A percentile compares a stretch with the other conserved stretches of the same genome.
phyloP scores from a whole-genome alignment of 2,329 filamentous ascomycete species.

The Fusarium sarcochroum region DNA sequence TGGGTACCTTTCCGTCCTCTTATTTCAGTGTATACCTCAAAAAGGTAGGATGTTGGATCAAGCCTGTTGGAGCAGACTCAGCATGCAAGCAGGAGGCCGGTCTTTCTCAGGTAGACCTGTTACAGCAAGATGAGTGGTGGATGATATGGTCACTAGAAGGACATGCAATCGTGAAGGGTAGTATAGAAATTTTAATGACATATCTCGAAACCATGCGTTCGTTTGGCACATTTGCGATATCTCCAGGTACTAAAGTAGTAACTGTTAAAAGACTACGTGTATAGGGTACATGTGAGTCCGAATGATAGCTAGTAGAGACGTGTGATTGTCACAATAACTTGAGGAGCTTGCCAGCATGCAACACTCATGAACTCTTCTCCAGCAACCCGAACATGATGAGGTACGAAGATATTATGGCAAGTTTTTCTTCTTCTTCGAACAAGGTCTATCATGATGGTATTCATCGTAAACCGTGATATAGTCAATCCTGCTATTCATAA shows the following conservation, averaged over 20 bases:
- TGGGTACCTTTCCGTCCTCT: background rate
- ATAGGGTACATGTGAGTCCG: background rate
- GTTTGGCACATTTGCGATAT: background rate
- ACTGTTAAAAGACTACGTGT: background rate
- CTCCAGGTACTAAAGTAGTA: background rate
- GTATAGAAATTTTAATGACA: background rate
- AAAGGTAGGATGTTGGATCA: background rate
- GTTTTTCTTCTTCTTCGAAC: too few species aligned
- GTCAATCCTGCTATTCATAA: background rate
- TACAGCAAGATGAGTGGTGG: background rate
- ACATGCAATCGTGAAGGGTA: background rate
- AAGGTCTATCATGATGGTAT: too few species aligned
- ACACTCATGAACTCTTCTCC: too few species aligned
- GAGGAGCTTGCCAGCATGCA: too few species aligned
- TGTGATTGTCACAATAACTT: too few species aligned
- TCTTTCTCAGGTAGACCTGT: background rate
- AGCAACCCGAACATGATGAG: too few species aligned
- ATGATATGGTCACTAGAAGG: background rate
- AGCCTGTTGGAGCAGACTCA: too few species aligned
- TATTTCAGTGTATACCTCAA: background rate
- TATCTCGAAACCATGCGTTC: background rate
- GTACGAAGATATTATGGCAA: too few species aligned
- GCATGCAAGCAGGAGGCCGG: background rate
- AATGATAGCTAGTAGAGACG: too few species aligned
- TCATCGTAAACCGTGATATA: background rate